Percentiles rank a stretch among this genome's conserved stretches.
Conservation (phyloP, 2,329 filamentous ascomycete genomes). For the Waltergamsia citrina region DNA sequence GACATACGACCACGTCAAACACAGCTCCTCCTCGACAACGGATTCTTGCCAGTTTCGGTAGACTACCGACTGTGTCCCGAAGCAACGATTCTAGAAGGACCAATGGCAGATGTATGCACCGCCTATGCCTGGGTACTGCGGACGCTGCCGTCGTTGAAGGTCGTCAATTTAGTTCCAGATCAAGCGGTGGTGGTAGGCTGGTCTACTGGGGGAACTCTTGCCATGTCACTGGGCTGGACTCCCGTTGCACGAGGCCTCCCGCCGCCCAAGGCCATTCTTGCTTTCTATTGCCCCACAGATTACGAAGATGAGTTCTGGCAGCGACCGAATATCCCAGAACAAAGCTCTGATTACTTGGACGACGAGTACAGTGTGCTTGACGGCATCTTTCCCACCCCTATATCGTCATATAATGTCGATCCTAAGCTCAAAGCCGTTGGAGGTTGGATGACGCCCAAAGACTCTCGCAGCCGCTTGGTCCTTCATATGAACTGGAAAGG, state of each 20-base stretch:
- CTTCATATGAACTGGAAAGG: no score
- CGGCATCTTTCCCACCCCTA: no score
- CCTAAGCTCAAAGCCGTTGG: no score
- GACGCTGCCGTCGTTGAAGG: slow-evolving; percentile 13
- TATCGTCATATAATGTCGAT: no score
- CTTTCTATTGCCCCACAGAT: slow-evolving; percentile 31
- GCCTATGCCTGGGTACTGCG: slow-evolving; percentile 28
- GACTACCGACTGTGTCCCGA: slow-evolving; percentile 43
- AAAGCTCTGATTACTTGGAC: no score
- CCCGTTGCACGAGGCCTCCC: slow-evolving; percentile 13
- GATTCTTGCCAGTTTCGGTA: slow-evolving; percentile 35
- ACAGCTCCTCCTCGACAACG: slow-evolving; percentile 20
- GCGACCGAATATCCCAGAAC: no score
- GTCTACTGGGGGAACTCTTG: slow-evolving; percentile 37
- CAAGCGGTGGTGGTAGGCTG: slow-evolving; percentile 33
- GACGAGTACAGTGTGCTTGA: no score
- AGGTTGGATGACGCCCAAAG: no score
- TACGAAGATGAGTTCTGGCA: no score
- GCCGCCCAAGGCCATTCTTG: slow-evolving; percentile 30
- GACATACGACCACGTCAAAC: slow-evolving; percentile 20
- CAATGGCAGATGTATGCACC: slow-evolving; percentile 33
- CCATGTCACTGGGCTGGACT: slow-evolving; percentile 31
- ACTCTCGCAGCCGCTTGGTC: no score
- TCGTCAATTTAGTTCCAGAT: slow-evolving; percentile 14
- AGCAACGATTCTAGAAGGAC: slow-evolving; percentile 30